Evolutionary conservation across 768 basidiomycete species (phyloP), one percentile per base, ranked within the genome.

Genomic region (Boletus rubescentipes): DNA sequence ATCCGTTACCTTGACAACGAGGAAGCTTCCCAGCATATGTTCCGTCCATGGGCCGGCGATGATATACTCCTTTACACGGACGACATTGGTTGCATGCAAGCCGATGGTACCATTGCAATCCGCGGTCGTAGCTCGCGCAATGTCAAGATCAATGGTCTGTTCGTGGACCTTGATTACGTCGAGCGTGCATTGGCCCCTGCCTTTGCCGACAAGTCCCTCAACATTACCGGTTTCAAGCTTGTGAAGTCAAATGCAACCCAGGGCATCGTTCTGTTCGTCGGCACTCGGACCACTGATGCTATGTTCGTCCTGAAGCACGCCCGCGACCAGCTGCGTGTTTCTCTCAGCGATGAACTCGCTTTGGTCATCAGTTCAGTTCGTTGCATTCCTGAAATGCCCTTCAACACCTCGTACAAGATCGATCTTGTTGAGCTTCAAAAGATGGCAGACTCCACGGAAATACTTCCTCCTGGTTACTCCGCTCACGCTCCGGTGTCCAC

Each of bases 11-110:
- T 59, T 30, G 51, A 55, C 38, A 48, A 59, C n/a, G 51, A 55
- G 41, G 51, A 55, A 23, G 58, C 46, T 35, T 55, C 58, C 29
- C 58, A 30, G 23, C 34, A 59, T 16, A 59, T 60, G 58, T 59
- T 59, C 42, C 58, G 58, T 45, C 42, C 58, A 14, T 60, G 58
- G 51, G 37, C 42, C 21, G 58, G 58, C 30, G 46, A 60, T 31
- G 37, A 59, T 18, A 48, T 45, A 5, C 58, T 59, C 11, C 46
- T 59, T 30, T 59, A 60, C 34, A 59, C 58, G 6, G 46, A 60
- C 20, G 58, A 59, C 37, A 29, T 59, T 26, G 58, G 58, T 14
- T 60, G 51, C 58, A 59, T 59, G 58, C 58, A 60, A 32, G 58
- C 21, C 9, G 58, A 59, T 21, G 58, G 58, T 7, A 59, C 58